Conservation (phyloP, 2,329 filamentous ascomycete genomes). For the Zopfia rhizophila region DNA sequence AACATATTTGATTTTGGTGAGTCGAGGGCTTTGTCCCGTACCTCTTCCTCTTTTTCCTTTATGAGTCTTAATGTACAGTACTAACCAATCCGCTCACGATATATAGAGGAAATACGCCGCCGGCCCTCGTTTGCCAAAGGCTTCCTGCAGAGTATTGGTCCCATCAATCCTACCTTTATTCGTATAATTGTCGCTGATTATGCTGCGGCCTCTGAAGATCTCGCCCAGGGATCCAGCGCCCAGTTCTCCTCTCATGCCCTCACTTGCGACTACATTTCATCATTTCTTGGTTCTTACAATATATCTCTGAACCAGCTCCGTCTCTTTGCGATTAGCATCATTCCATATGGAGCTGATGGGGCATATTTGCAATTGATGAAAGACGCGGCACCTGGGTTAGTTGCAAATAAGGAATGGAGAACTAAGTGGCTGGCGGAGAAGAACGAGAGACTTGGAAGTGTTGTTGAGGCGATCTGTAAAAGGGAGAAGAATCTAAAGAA, state of each 20-base stretch:
- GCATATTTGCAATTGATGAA: constrained; percentile 11
- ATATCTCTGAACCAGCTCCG: constrained; percentile 17
- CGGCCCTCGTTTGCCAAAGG: constrained; percentile 2
- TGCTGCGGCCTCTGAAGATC: constrained; percentile 24
- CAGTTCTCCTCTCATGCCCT: constrained; percentile 1
- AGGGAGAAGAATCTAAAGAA: constrained; percentile 9
- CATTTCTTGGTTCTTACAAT: constrained; percentile 11
- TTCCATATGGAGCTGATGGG: constrained; percentile 21
- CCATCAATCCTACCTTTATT: constrained; percentile 18
- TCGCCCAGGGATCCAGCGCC: not conserved
- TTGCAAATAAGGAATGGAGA: not conserved
- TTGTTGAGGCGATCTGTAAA: constrained; percentile 17
- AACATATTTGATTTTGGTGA: constrained; percentile 33
- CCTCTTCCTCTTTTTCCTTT: not conserved
- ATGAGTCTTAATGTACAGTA: not conserved
- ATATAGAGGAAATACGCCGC: constrained; percentile 14
- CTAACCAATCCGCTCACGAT: not conserved
- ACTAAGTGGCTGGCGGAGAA: constrained; percentile 17
- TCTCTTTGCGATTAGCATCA: constrained; percentile 25
- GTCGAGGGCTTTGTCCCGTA: constrained; percentile 4
- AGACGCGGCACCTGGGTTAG: not conserved
- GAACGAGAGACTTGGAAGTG: constrained; percentile 14
- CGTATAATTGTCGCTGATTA: constrained; percentile 25
- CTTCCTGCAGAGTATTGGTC: constrained; percentile 4
- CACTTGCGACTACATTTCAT: constrained; percentile 4